Percentiles rank a stretch among this genome's conserved stretches.
These are phyloP conservation scores for Spergularia bocconei DNA, from an alignment of 148 eudicot species.

Conservation along the genomic window DNA sequence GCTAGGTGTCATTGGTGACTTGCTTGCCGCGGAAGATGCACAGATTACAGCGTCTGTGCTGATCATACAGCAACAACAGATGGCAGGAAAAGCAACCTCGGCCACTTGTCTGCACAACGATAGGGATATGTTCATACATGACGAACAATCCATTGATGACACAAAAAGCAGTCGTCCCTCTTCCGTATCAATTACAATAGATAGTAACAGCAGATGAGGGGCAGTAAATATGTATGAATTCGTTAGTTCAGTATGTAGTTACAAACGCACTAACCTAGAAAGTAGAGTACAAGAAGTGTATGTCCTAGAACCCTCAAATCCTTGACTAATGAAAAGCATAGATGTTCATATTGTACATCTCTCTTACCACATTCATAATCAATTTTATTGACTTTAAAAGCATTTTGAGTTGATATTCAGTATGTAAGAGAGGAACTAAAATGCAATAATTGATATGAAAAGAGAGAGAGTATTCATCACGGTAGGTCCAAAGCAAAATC, in stretches of 20 bases:
- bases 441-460: not conserved
- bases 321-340: slow-evolving; percentile 19
- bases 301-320: slow-evolving; percentile 7
- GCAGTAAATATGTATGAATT: slow-evolving; percentile 3
- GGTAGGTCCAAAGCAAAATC: not conserved
- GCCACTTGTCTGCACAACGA: slow-evolving; percentile 14
- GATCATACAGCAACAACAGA: slow-evolving; percentile 69
- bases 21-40: slow-evolving; percentile 52
- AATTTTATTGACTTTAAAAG: not conserved
- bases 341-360: not conserved
- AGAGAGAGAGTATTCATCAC: not conserved
- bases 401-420: not conserved
- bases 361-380: not conserved
- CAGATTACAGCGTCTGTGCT: slow-evolving; percentile 47
- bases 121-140: slow-evolving; percentile 16
- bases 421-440: not conserved
- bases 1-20: slow-evolving; percentile 70
- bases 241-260: not conserved
- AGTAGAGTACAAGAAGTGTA: not conserved
- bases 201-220: slow-evolving; percentile 19
- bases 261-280: slow-evolving; percentile 17
- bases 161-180: not conserved
- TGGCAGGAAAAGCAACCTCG: slow-evolving; percentile 25
- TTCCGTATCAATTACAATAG: slow-evolving; percentile 18
- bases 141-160: slow-evolving; percentile 19